phyloP scores from a whole-genome alignment of 768 basidiomycete species.

The Lentinula edodes region DNA sequence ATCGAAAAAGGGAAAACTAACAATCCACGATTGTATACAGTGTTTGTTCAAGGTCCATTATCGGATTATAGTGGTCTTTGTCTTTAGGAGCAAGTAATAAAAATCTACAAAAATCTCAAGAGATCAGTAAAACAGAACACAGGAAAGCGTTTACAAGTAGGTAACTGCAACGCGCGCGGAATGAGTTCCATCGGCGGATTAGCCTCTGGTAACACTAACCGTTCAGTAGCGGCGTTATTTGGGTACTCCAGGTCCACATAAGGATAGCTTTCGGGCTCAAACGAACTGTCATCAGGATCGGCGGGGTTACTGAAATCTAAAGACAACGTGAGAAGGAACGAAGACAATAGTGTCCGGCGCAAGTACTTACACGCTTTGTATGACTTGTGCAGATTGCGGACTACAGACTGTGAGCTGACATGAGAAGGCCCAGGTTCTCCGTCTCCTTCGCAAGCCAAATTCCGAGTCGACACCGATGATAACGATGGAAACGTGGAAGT shows the following conservation, averaged over 20 bases:
- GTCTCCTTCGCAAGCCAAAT: conserved; percentile 48
- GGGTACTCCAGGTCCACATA: conserved; percentile 74
- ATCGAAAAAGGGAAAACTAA: conserved; percentile 23
- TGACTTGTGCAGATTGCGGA: conserved; percentile 53
- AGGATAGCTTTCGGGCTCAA: conserved; percentile 61
- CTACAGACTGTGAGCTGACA: conserved; percentile 61
- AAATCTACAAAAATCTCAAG: conserved; percentile 39
- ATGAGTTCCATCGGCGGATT: conserved; percentile 6
- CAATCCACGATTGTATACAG: conserved; percentile 71
- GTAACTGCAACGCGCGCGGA: background rate
- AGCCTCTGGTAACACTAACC: conserved; percentile 34
- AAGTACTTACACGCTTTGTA: conserved; percentile 62
- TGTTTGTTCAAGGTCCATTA: conserved; percentile 70
- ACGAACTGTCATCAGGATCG: conserved; percentile 57
- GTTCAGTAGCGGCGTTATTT: conserved; percentile 62
- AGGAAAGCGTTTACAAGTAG: background rate
- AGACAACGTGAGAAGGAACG: conserved; percentile 5
- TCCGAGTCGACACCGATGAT: conserved; percentile 31
- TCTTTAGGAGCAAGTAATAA: conserved; percentile 77
- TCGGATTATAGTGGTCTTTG: conserved; percentile 83
- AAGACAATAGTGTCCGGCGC: background rate
- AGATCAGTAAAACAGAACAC: background rate
- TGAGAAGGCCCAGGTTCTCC: conserved; percentile 47
- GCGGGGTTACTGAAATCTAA: conserved; percentile 68
- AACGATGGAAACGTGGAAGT: conserved; percentile 42